Percentiles rank a stretch among this genome's conserved stretches.
These are phyloP conservation scores for Fusarium sp. DNA, from an alignment of 2,329 filamentous ascomycete species.

Conservation along the genomic window DNA sequence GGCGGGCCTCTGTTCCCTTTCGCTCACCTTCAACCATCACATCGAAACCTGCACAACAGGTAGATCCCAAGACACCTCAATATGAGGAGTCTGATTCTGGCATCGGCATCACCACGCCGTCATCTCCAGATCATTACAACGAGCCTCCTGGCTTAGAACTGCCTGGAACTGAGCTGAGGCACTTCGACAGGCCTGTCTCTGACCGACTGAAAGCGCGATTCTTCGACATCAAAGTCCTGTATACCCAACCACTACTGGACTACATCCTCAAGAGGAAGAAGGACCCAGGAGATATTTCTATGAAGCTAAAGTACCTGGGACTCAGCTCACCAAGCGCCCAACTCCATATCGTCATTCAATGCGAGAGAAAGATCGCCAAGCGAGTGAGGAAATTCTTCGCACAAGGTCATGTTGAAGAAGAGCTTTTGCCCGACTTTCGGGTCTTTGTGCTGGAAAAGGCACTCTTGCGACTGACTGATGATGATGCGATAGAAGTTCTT, in stretches of 20 bases:
- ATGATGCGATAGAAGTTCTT: neutral
- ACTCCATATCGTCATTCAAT: neutral
- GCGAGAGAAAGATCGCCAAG: neutral
- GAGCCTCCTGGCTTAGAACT: accelerated
- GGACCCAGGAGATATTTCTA: neutral
- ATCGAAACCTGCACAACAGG: neutral
- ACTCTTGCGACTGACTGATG: neutral
- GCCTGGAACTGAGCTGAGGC: neutral
- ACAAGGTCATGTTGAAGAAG: neutral
- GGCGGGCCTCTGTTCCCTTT: neutral
- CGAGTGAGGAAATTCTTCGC: neutral
- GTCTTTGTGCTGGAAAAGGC: neutral
- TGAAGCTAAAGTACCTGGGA: neutral
- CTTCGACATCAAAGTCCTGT: neutral
- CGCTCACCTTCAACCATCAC: neutral
- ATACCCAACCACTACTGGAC: neutral
- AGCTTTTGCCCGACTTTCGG: neutral
- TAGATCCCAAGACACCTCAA: neutral
- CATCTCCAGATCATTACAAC: accelerated
- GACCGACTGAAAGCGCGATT: neutral
- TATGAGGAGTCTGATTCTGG: neutral
- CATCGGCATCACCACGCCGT: neutral
- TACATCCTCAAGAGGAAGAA: neutral
- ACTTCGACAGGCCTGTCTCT: neutral
- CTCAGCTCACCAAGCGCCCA: accelerated